Percentiles rank a stretch among this genome's conserved stretches.
Conservation (phyloP, 164 flowering plant genomes). For the Vitis labrusca region DNA sequence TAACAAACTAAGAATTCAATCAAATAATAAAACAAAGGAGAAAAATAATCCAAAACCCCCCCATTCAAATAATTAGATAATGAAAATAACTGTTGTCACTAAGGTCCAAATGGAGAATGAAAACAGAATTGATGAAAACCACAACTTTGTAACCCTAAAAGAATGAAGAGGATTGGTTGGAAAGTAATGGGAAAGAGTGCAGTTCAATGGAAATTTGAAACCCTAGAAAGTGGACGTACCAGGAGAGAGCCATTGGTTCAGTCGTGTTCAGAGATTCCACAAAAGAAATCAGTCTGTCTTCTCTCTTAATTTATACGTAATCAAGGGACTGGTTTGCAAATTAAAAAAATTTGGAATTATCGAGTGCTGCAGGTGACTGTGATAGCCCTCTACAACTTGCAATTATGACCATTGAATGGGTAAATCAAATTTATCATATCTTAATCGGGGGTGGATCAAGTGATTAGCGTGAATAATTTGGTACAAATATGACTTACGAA, state of each 20-base stretch:
- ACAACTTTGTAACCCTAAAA: constrained; percentile 6
- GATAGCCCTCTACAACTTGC: no score
- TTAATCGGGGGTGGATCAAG: no score
- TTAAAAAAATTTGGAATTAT: no score
- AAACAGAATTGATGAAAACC: neutral
- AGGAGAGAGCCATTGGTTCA: constrained; percentile 6
- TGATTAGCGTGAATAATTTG: no score
- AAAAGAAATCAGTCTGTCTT: neutral
- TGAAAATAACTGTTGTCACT: neutral
- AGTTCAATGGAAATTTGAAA: no score
- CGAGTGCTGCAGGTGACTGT: no score
- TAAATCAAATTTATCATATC: no score
- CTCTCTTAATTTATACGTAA: constrained; percentile 17
- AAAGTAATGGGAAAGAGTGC: neutral
- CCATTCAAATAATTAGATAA: no score
- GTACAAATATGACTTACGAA: no score
- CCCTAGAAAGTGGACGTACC: neutral
- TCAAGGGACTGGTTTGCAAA: neutral
- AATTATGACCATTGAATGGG: no score
- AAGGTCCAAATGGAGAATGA: no score
- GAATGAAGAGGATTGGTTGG: neutral
- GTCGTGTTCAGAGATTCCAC: constrained; percentile 14
- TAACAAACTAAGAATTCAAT: neutral
- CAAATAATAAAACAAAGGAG: neutral
- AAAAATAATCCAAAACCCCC: no score